Base-by-base conservation (phyloP, 306 rosid species). In the Spatholobus suberectus region DNA sequence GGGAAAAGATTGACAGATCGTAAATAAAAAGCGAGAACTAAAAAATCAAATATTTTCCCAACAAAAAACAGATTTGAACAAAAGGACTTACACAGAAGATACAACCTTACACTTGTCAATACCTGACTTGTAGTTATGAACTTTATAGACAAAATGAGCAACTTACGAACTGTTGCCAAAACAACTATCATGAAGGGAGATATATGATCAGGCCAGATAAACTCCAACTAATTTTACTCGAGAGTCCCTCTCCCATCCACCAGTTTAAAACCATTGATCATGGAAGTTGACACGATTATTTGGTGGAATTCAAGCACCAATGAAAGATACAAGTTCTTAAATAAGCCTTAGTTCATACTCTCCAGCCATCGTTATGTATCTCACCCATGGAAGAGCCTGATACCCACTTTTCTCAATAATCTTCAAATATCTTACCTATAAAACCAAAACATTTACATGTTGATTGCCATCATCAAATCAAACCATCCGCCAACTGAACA, bases 351-450 rank as follows among this genome's bases (percentile, higher is more conserved):
- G 83, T 90, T 95, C 98, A 63, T 95, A 95, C 92, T 95, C 98
- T 58, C 98, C 98, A 2, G 95, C 98, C 98, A 95, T 95, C 78
- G 98, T 95, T 79, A 95, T 95, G 93, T 95, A 95, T 89, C 98
- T 90, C 91, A 95, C 98, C 98, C 98, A 95, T 40, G 98, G 98
- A 85, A 95, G 98, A 81, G 98, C 97, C 81, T 94, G 98, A 88
- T 94, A 92, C 70, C 97, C 98, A 75, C 98, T 94, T 89, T 94
- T 94, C 88, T 94, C 98, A 80, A 94, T 94, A 75, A 94, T 91
- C 96, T 94, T 94, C 94, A 94, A 81, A 87, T 94, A 94, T 61
- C 98, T 95, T 82, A 94, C 97, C 97, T 92, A 81, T 85, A 82
- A 79, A 84, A 77, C 73, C 81, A 74, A 29, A 73, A 20, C 46